phyloP scores from a whole-genome alignment of 148 eudicot species.

The Arbutus unedo region DNA sequence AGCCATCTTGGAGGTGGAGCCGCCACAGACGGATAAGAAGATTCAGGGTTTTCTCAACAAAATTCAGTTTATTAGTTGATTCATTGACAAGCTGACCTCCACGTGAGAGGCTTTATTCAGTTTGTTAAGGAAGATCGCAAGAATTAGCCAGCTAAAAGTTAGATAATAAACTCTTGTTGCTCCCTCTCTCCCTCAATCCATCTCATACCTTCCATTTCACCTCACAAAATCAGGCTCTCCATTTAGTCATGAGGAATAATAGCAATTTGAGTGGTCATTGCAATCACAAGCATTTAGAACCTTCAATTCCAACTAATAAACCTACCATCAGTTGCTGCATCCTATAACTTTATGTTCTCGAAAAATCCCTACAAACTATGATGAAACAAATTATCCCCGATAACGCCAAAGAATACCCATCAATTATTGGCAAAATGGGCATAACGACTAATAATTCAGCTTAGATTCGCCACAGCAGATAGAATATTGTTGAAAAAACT shows the following conservation, averaged over 20 bases:
- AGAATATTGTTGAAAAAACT: no score
- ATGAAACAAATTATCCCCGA: background rate
- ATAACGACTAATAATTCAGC: background rate
- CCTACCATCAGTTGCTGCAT: background rate
- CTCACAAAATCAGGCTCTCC: slow-evolving; percentile 7
- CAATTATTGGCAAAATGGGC: background rate
- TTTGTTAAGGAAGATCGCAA: no score
- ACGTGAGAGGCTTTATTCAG: no score
- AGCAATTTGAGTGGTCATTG: background rate
- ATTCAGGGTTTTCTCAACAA: no score
- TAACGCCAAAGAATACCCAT: background rate
- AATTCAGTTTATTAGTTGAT: no score
- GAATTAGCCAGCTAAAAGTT: background rate
- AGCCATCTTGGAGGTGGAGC: no score
- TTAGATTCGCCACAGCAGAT: background rate
- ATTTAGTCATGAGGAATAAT: background rate
- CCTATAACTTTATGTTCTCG: background rate
- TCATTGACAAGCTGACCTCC: no score
- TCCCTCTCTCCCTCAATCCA: background rate
- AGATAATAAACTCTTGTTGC: background rate
- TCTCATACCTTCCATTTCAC: background rate
- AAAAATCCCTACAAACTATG: background rate
- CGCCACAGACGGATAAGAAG: no score
- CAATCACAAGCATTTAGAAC: background rate
- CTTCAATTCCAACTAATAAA: background rate